phyloP scores from a whole-genome alignment of 75 land plant genomes.

The Picea sitchensis region DNA sequence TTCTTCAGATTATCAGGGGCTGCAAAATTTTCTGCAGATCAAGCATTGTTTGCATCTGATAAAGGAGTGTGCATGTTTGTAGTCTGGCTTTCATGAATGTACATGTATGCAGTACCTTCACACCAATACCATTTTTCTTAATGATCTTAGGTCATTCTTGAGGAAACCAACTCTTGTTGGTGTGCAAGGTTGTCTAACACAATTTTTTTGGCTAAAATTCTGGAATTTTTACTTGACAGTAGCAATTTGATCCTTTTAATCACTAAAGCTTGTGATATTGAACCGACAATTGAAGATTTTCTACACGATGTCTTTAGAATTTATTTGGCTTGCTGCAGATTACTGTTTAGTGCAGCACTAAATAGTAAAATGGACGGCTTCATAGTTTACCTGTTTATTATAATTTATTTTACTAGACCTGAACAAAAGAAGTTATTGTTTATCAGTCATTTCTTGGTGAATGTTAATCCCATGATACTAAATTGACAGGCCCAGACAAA shows the following conservation, averaged over 20 bases:
- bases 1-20: neutral
- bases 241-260: neutral
- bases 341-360: neutral
- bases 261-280: neutral
- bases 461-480: neutral
- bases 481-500: slow-evolving; percentile 66
- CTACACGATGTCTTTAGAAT: neutral
- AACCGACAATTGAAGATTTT: neutral
- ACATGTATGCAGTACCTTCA: neutral
- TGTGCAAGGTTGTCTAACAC: too few species aligned
- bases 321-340: neutral
- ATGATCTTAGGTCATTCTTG: neutral
- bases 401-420: neutral
- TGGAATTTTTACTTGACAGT: neutral
- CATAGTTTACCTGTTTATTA: neutral
- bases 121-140: neutral
- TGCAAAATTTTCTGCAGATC: neutral
- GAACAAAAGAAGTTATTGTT: neutral
- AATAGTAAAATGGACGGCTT: neutral
- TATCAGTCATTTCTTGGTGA: neutral
- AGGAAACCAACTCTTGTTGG: neutral
- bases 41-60: neutral
- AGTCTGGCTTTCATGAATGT: neutral
- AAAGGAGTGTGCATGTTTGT: neutral
- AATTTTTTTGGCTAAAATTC: neutral